These are phyloP conservation scores for Austroboletus eburneus DNA, from an alignment of 768 basidiomycete species.

Conservation along the genomic window DNA sequence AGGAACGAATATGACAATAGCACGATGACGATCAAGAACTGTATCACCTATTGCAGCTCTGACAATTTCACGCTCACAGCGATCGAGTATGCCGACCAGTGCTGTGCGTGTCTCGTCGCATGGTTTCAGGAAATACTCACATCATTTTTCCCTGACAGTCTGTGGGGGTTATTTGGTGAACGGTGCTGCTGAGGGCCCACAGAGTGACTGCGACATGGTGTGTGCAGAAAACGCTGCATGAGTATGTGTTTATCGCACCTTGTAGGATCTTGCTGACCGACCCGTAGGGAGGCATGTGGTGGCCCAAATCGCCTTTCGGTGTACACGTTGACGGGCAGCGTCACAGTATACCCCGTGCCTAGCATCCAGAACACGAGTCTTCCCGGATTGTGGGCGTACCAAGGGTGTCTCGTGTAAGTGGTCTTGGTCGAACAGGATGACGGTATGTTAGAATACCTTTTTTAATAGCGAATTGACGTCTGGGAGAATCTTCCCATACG, in stretches of 20 bases:
- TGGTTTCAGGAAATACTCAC: no score
- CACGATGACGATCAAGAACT: constrained; percentile 55
- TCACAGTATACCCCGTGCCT: constrained; percentile 59
- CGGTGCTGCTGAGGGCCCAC: constrained; percentile 49
- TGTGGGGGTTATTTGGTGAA: constrained; percentile 66
- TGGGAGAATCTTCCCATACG: constrained; percentile 54
- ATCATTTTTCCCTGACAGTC: no score
- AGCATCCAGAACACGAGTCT: constrained; percentile 49
- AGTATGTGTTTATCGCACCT: constrained; percentile 16
- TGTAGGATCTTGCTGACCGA: background rate
- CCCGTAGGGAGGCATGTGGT: constrained; percentile 61
- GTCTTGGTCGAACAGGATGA: background rate
- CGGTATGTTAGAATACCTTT: background rate
- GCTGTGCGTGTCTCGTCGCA: constrained; percentile 46
- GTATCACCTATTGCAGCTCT: constrained; percentile 53
- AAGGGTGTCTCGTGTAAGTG: constrained; percentile 63
- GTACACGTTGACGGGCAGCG: constrained; percentile 49
- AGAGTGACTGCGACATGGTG: constrained; percentile 62
- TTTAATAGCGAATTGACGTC: constrained; percentile 43
- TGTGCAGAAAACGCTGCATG: constrained; percentile 69
- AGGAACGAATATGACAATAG: constrained; percentile 36
- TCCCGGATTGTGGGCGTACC: constrained; percentile 60
- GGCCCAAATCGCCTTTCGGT: constrained; percentile 70
- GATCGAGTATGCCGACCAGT: constrained; percentile 55
- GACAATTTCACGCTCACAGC: constrained; percentile 65